Evolutionary conservation across 768 basidiomycete genomes (phyloP).

Genomic region (Pholiota microspora): DNA sequence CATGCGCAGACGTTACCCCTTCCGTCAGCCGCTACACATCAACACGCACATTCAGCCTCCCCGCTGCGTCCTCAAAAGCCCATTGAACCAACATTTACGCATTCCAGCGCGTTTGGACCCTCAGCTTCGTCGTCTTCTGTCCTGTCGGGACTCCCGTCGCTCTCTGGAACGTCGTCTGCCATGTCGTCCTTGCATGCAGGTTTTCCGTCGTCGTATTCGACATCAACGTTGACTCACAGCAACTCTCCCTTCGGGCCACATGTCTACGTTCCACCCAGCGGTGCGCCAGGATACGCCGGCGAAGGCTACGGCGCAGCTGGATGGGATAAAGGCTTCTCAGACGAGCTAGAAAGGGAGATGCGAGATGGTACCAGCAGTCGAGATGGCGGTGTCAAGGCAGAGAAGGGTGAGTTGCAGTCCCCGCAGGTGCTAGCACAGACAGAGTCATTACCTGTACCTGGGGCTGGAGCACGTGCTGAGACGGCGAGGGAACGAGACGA

Average conservation of each 20-base stretch:
- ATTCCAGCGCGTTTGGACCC: constrained; percentile 15
- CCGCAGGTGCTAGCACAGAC: neutral
- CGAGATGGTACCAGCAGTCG: neutral
- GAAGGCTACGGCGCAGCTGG: constrained; percentile 40
- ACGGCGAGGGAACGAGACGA: neutral
- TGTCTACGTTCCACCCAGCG: constrained; percentile 41
- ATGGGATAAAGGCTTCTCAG: constrained; percentile 70
- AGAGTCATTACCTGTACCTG: neutral
- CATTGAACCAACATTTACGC: constrained; percentile 13
- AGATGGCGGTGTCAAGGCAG: neutral
- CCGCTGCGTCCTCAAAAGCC: neutral
- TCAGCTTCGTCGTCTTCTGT: constrained; percentile 3
- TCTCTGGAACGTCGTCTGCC: neutral
- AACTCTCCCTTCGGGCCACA: constrained; percentile 43
- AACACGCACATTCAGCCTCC: neutral
- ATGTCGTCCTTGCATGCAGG: constrained; percentile 37
- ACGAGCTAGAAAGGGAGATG: constrained; percentile 22
- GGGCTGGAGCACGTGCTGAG: neutral
- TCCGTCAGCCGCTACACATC: neutral
- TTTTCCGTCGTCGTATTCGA: constrained; percentile 6
- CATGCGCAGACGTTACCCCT: constrained; percentile 6
- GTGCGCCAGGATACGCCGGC: constrained; percentile 80
- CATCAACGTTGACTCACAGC: constrained; percentile 15
- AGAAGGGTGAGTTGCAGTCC: neutral
- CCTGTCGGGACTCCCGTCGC: neutral